A percentile compares a stretch with the other conserved stretches of the same genome.
phyloP scores from a whole-genome alignment of 495 filamentous ascomycete genomes.

The Penicillium paradoxum region DNA sequence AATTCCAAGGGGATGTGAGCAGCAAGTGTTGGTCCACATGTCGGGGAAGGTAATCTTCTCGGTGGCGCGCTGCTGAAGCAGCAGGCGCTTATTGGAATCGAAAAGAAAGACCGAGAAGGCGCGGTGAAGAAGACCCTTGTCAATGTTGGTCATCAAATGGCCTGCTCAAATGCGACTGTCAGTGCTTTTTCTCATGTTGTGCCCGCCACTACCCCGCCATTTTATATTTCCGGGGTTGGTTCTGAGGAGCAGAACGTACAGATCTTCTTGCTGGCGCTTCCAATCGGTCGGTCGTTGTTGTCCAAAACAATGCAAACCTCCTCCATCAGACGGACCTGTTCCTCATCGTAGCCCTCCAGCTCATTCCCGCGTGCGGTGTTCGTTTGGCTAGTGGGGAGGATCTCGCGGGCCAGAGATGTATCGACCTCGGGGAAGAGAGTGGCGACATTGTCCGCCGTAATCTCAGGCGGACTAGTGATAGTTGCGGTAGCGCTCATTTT shows the following conservation, averaged over 20 bases:
- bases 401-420: slow-evolving; percentile 63
- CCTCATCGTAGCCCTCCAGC: slow-evolving; percentile 85
- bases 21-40: slow-evolving; percentile 99
- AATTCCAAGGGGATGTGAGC: slow-evolving; percentile 91
- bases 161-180: slow-evolving; percentile 45
- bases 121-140: slow-evolving; percentile 89
- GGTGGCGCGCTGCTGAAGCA: slow-evolving; percentile 89
- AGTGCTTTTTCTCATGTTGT: neutral
- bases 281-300: slow-evolving; percentile 87
- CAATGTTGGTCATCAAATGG: slow-evolving; percentile 98
- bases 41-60: slow-evolving; percentile 99
- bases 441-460: slow-evolving; percentile 82
- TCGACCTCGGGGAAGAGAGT: slow-evolving; percentile 94
- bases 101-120: slow-evolving; percentile 99
- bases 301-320: slow-evolving; percentile 98
- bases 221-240: neutral
- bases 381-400: slow-evolving; percentile 46
- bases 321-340: slow-evolving; percentile 97
- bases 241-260: slow-evolving; percentile 53
- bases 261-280: slow-evolving; percentile 95
- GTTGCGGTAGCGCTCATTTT: slow-evolving; percentile 51
- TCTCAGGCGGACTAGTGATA: slow-evolving; percentile 36
- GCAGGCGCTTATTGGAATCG: slow-evolving; percentile 77
- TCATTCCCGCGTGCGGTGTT: slow-evolving; percentile 38
- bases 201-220: slow-evolving; percentile 12